phyloP scores from a whole-genome alignment of 1,284 basidiomycete species.

The Amylostereum areolatum region DNA sequence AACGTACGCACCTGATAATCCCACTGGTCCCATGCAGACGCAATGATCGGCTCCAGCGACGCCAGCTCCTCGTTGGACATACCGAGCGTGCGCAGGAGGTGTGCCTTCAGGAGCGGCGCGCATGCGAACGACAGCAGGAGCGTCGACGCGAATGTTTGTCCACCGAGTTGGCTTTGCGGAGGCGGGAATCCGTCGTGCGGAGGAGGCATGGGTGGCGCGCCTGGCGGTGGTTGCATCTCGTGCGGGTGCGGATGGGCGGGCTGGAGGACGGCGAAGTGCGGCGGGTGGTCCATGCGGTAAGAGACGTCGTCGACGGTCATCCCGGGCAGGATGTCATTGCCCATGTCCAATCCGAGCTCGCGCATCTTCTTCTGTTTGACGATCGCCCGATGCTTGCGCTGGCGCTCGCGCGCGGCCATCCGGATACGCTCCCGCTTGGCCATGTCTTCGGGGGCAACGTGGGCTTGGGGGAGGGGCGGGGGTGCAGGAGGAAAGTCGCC shows the following conservation, averaged over 20 bases:
- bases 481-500: not conserved
- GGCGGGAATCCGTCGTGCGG: slow-evolving; percentile 29
- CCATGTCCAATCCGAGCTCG: slow-evolving; percentile 72
- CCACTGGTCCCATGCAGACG: slow-evolving; percentile 79
- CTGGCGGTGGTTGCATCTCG: slow-evolving; percentile 18
- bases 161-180: slow-evolving; percentile 37
- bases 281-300: no score
- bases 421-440: slow-evolving; percentile 62
- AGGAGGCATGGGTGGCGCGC: slow-evolving; percentile 17
- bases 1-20: slow-evolving; percentile 54
- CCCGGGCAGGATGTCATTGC: slow-evolving; percentile 53
- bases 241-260: slow-evolving; percentile 31
- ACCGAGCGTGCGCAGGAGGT: slow-evolving; percentile 61
- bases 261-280: slow-evolving; percentile 44
- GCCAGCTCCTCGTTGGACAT: slow-evolving; percentile 76
- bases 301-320: slow-evolving; percentile 58
- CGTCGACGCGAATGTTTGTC: slow-evolving; percentile 69
- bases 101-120: slow-evolving; percentile 63
- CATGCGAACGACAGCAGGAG: slow-evolving; percentile 67
- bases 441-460: slow-evolving; percentile 49
- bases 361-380: slow-evolving; percentile 74
- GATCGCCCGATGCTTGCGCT: slow-evolving; percentile 69
- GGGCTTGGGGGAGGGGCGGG: slow-evolving; percentile 11
- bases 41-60: slow-evolving; percentile 69
- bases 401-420: slow-evolving; percentile 67